Percentiles rank a stretch among this genome's conserved stretches.
Evolutionary conservation across 345 rosid genomes (phyloP).

Genomic region (Clausena lansium): DNA sequence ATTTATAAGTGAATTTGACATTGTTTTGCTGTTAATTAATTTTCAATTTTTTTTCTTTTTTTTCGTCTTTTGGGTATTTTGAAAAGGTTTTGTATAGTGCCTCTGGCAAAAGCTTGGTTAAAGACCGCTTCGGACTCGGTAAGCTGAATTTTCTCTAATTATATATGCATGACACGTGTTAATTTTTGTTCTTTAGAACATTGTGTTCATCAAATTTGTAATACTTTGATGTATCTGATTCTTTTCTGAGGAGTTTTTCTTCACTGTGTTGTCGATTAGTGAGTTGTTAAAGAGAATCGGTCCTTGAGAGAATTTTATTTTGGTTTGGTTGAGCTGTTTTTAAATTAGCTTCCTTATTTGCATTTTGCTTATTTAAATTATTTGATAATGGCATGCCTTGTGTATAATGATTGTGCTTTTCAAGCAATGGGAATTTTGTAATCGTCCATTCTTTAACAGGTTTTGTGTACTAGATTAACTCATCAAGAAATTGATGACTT

Average conservation of each 20-base stretch:
- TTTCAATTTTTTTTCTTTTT: background rate
- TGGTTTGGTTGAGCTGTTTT: background rate
- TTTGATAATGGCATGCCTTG: background rate
- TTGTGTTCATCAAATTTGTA: too few relatives aligned
- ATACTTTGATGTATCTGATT: too few relatives aligned
- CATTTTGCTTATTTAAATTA: background rate
- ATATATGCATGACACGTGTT: background rate
- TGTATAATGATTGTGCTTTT: background rate
- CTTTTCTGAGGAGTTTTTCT: background rate
- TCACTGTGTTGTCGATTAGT: background rate
- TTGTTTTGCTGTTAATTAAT: background rate
- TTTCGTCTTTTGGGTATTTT: background rate
- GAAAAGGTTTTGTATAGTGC: slow-evolving; percentile 66
- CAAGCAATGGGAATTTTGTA: background rate
- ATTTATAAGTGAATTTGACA: too few relatives aligned
- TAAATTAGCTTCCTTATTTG: background rate
- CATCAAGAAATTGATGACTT: background rate
- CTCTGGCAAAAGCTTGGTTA: slow-evolving; percentile 44
- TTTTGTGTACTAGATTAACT: background rate
- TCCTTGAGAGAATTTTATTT: background rate
- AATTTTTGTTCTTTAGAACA: background rate
- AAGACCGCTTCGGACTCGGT: slow-evolving; percentile 50
- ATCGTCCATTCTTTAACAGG: background rate
- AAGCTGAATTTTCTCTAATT: slow-evolving; percentile 7
- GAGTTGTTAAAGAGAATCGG: too few relatives aligned